phyloP scores from a whole-genome alignment of 106 monocot species.

The Allium fistulosum region DNA sequence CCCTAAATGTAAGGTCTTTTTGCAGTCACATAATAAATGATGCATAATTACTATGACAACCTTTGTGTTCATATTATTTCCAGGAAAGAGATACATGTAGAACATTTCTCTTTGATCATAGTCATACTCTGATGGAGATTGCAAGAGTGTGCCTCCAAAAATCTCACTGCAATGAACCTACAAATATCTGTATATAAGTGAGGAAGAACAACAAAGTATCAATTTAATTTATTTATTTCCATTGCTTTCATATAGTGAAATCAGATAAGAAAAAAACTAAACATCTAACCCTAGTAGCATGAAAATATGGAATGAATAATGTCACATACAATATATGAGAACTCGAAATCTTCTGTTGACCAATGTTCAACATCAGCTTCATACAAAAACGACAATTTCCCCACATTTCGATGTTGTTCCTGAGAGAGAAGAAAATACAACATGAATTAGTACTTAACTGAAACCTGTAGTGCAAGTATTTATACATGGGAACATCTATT shows the following conservation, averaged over 20 bases:
- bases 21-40: no score
- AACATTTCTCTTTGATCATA: constrained; percentile 70
- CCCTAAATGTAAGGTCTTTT: no score
- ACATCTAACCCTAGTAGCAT: neutral
- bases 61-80: constrained; percentile 54
- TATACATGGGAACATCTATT: no score
- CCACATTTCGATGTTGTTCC: constrained; percentile 56
- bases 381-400: constrained; percentile 56
- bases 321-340: constrained; percentile 46
- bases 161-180: constrained; percentile 55
- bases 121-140: constrained; percentile 39
- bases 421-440: constrained; percentile 9
- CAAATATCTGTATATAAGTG: constrained; percentile 1
- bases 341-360: constrained; percentile 71
- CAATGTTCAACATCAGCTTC: constrained; percentile 73
- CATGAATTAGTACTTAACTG: no score
- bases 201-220: neutral
- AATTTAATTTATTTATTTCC: no score
- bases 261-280: neutral
- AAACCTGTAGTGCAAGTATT: no score
- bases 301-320: neutral
- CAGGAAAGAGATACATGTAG: constrained; percentile 62
- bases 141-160: constrained; percentile 61
- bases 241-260: no score
- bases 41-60: constrained; percentile 11